These are phyloP conservation scores for Cryptomeria japonica DNA, from an alignment of 75 land plant genomes.

Conservation along the genomic window DNA sequence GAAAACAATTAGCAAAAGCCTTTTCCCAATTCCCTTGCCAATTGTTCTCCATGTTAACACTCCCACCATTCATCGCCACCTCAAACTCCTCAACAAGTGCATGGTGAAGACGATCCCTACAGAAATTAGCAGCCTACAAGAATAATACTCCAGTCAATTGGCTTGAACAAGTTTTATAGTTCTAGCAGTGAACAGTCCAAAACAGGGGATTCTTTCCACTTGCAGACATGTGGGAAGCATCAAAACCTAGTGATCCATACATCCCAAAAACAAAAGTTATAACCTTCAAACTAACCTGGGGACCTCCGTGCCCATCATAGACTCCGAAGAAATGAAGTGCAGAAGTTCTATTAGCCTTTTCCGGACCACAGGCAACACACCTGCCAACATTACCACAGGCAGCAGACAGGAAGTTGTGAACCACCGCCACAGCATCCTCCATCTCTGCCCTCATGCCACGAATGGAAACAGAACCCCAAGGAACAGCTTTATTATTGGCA, in stretches of 20 bases:
- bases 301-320: constrained; percentile 78
- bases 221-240: background rate
- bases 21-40: constrained; percentile 63
- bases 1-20: constrained; percentile 58
- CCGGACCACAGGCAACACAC: constrained; percentile 34
- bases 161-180: background rate
- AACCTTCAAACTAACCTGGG: constrained; percentile 36
- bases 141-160: background rate
- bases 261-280: background rate
- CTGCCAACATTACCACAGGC: constrained; percentile 46
- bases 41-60: constrained; percentile 5
- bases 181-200: background rate
- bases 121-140: constrained; percentile 79
- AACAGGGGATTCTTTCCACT: background rate
- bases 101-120: constrained; percentile 67
- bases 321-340: constrained; percentile 69
- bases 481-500: constrained; percentile 20
- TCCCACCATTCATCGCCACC: constrained; percentile 1
- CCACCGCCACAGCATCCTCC: constrained; percentile 62
- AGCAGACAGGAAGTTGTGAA: constrained; percentile 38
- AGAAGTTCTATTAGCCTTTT: constrained; percentile 23
- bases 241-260: background rate
- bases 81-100: constrained; percentile 73
- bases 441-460: constrained; percentile 62
- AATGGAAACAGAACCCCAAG: constrained; percentile 41